Conservation (phyloP, 805 yeast species). For the Komagataella populi region DNA sequence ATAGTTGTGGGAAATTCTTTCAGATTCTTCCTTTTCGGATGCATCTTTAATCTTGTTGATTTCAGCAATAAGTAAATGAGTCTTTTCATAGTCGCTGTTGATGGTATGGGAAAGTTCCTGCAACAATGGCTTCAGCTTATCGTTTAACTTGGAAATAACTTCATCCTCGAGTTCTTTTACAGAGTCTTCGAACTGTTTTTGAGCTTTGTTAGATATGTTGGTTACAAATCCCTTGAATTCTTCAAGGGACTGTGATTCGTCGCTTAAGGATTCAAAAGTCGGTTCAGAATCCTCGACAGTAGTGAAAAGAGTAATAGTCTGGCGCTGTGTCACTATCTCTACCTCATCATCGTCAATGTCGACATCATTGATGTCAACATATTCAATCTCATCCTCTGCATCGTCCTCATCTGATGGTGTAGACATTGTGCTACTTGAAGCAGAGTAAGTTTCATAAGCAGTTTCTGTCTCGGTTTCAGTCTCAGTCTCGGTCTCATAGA, state of each 20-base stretch:
- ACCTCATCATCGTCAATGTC: neutral
- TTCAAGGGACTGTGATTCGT: neutral
- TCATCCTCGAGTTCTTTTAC: constrained; percentile 16
- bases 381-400: neutral
- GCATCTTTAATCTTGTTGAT: constrained; percentile 9
- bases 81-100: constrained; percentile 14
- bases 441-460: neutral
- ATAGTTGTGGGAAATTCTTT: constrained; percentile 9
- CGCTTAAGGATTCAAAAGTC: neutral
- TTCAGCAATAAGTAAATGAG: constrained; percentile 11
- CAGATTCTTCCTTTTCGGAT: neutral
- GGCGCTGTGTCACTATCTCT: neutral
- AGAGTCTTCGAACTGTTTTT: constrained; percentile 22
- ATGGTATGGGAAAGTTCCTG: constrained; percentile 9
- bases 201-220: constrained; percentile 23
- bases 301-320: neutral
- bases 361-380: neutral
- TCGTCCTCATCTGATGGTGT: neutral
- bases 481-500: constrained; percentile 4
- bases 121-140: constrained; percentile 19
- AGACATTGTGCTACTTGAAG: neutral
- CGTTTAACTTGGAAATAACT: constrained; percentile 14
- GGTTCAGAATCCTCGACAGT: neutral
- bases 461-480: constrained; percentile 13
- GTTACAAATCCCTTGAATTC: constrained; percentile 18